Base-by-base conservation (phyloP, 768 basidiomycete species). In the Xerocomellus amylosporus region DNA sequence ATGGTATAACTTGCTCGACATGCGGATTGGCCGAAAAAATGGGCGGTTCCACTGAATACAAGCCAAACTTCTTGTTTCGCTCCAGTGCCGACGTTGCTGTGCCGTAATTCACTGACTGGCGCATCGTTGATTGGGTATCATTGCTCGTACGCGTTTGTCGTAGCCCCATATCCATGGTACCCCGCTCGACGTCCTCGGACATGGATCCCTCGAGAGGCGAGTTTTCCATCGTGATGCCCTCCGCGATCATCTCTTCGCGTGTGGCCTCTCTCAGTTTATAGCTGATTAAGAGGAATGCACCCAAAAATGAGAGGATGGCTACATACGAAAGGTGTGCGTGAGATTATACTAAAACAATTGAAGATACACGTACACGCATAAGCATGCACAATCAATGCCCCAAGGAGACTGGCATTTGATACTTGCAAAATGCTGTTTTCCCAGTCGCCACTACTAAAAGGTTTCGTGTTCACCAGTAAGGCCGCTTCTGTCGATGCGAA, bases 401-500 rank as follows among this genome's bases (percentile, higher is more conserved):
- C 79, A 6, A 80, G 67, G 9, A 85, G 72, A 17, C 72, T 68
- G 14, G 80, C 75, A 51, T 81, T 83, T 14, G 79, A 62, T 12
- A 72, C 71, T 39, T 67, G 67, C 19, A 72, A 38, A 49, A 58
- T 38, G 41, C 58, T 30, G 46, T 40, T 54, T 2, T 8, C 26
- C n/a, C n/a, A 58, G 14, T 65, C 59, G 26, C 39, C 47, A 14
- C 57, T 60, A 12, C 20, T 45, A 0, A 33, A 33, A 4, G 77
- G 77, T 7, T 73, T 73, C 0, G 79, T 67, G 53, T 72, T 79
- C 24, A 75, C 74, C 8, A 85, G 68, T 64, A 84, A 69, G 22
- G 77, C 78, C 0, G 80, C 78, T 63, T 84, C 83, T 19, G 75
- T 79, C 0, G 82, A 77, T 1, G 83, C 84, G 51, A 85, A 84